A percentile compares a stretch with the other conserved stretches of the same genome.
Conservation (phyloP, 345 rosid species). For the Pistacia atlantica region DNA sequence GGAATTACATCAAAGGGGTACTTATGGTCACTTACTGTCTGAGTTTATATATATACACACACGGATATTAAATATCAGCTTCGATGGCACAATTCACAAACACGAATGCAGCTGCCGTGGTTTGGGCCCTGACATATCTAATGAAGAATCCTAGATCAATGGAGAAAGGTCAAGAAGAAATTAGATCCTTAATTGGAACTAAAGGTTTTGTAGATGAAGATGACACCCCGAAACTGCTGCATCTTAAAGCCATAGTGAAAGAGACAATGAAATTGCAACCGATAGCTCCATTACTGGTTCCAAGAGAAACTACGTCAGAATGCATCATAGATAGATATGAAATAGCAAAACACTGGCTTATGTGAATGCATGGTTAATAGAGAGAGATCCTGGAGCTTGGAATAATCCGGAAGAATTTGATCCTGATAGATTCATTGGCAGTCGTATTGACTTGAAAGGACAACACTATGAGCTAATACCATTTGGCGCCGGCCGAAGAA, state of each 20-base stretch:
- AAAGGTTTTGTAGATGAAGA: slow-evolving; percentile 39
- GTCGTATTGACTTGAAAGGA: too few species aligned
- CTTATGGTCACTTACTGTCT: slow-evolving; percentile 36
- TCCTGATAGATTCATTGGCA: too few species aligned
- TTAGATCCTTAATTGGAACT: slow-evolving; percentile 13
- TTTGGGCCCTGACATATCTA: slow-evolving; percentile 40
- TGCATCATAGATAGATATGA: slow-evolving; percentile 16
- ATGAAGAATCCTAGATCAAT: slow-evolving; percentile 34
- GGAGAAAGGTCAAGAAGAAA: slow-evolving; percentile 13
- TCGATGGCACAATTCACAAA: slow-evolving; percentile 25
- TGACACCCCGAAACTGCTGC: slow-evolving; percentile 22
- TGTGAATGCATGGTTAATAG: slow-evolving; percentile 37
- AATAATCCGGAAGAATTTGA: neutral
- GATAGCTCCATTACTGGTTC: slow-evolving; percentile 28
- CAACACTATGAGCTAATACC: slow-evolving; percentile 20
- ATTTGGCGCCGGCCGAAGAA: slow-evolving; percentile 28
- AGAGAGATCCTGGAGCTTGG: slow-evolving; percentile 45
- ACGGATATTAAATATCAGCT: too few species aligned
- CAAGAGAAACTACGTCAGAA: slow-evolving; percentile 22
- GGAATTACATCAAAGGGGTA: slow-evolving; percentile 53
- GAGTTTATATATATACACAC: too few species aligned
- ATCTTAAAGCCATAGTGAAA: slow-evolving; percentile 13
- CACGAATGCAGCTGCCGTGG: slow-evolving; percentile 23
- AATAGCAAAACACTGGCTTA: slow-evolving; percentile 19
- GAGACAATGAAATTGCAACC: neutral